phyloP scores from a whole-genome alignment of 768 basidiomycete genomes.

The Hirschioporus abietinus region DNA sequence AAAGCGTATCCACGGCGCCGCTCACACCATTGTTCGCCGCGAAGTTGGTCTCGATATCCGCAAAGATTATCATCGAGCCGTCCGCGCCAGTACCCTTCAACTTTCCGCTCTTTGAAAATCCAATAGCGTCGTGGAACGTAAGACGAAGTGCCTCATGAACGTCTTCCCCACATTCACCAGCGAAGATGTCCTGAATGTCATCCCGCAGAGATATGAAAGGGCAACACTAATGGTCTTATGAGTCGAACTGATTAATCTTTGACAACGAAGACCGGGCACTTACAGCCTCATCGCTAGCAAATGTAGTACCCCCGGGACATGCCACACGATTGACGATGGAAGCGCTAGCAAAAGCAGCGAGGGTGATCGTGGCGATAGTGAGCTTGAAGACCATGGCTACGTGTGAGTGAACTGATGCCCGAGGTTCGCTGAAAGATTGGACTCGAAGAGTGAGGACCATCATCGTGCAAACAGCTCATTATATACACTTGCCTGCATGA shows the following conservation, averaged over 20 bases:
- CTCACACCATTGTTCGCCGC: conserved; percentile 13
- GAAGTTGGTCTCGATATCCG: conserved; percentile 20
- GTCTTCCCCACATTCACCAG: conserved; percentile 27
- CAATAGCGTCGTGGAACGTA: conserved; percentile 40
- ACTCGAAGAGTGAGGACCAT: not conserved
- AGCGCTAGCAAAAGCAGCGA: conserved; percentile 15
- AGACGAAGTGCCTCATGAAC: conserved; percentile 20
- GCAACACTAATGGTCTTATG: conserved; percentile 18
- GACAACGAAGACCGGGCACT: not conserved
- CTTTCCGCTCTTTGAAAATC: conserved; percentile 27
- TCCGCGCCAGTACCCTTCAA: conserved; percentile 21
- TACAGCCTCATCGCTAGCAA: conserved; percentile 10
- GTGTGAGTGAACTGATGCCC: not conserved
- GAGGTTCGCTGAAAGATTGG: not conserved
- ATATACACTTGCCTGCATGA: not conserved
- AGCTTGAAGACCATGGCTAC: conserved; percentile 19
- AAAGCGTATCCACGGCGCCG: conserved; percentile 12
- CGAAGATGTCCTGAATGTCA: conserved; percentile 25
- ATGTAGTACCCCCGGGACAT: conserved; percentile 13
- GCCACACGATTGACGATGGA: conserved; percentile 10
- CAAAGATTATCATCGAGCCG: conserved; percentile 21
- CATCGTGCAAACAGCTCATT: not conserved
- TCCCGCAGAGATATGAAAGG: conserved; percentile 26
- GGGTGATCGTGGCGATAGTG: conserved; percentile 15
- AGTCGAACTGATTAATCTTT: not conserved